These are phyloP conservation scores for Phytophthora citrophthora DNA, from an alignment of 352 stramenopile species.

Conservation along the genomic window DNA sequence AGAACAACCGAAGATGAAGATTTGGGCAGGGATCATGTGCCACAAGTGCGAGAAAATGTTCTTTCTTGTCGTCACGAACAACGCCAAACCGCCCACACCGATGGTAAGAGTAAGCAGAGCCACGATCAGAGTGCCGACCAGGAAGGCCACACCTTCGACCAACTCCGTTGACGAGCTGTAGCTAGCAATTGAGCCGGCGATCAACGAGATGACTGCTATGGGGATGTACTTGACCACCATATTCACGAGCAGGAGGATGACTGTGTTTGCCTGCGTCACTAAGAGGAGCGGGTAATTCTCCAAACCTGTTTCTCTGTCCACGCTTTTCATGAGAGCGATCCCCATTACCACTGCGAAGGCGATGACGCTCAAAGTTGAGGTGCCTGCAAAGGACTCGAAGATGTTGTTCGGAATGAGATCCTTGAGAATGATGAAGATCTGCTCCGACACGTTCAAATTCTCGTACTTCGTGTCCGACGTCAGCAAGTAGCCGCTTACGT, in stretches of 20 bases:
- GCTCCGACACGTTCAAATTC: conserved; percentile 64
- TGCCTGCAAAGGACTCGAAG: conserved; percentile 60
- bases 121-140: conserved; percentile 52
- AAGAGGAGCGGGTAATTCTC: conserved; percentile 76
- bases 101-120: conserved; percentile 59
- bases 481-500: conserved; percentile 56
- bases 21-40: conserved; percentile 72
- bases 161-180: conserved; percentile 54
- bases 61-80: conserved; percentile 62
- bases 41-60: conserved; percentile 77
- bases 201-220: conserved; percentile 75
- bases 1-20: conserved; percentile 82
- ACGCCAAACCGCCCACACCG: conserved; percentile 51
- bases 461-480: conserved; percentile 42
- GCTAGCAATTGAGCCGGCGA: conserved; percentile 66
- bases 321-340: conserved; percentile 66
- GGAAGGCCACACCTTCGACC: conserved; percentile 55
- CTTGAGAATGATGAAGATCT: conserved; percentile 73
- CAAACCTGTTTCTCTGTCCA: conserved; percentile 50
- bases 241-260: conserved; percentile 78
- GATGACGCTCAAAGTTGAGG: conserved; percentile 73
- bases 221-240: conserved; percentile 71
- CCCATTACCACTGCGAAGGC: conserved; percentile 76
- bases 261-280: conserved; percentile 68
- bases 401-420: conserved; percentile 78